phyloP scores from a whole-genome alignment of 2,329 filamentous ascomycete species.

The Tolypocladium guangdongense region DNA sequence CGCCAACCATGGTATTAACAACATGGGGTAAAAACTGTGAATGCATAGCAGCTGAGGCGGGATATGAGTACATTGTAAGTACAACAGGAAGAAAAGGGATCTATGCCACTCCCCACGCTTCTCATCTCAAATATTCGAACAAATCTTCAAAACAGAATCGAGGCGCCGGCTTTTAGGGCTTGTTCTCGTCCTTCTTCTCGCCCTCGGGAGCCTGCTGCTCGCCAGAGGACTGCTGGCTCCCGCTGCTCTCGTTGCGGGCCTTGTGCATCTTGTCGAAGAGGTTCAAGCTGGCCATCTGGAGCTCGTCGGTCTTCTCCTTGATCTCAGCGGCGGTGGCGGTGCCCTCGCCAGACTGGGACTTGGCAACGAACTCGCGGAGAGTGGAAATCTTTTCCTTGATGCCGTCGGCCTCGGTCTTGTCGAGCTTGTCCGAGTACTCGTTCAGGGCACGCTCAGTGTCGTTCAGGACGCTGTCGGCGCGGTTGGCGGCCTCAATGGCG shows the following conservation, averaged over 20 bases:
- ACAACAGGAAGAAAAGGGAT: slow-evolving; percentile 23
- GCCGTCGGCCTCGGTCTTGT: slow-evolving; percentile 88
- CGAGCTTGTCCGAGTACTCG: slow-evolving; percentile 90
- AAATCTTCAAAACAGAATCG: slow-evolving; percentile 10
- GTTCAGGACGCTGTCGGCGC: slow-evolving; percentile 89
- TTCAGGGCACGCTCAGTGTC: slow-evolving; percentile 97
- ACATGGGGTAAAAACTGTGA: slow-evolving; percentile 32
- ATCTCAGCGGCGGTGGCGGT: slow-evolving; percentile 79
- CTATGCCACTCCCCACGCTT: slow-evolving; percentile 23
- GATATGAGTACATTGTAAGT: slow-evolving; percentile 44
- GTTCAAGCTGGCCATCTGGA: slow-evolving; percentile 89
- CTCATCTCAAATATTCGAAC: slow-evolving; percentile 18
- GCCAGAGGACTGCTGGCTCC: slow-evolving; percentile 37
- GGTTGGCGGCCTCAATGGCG: slow-evolving; percentile 93
- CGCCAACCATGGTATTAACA: slow-evolving; percentile 35
- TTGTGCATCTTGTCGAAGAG: slow-evolving; percentile 99
- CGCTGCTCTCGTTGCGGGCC: slow-evolving; percentile 60
- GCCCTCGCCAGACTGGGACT: slow-evolving; percentile 89
- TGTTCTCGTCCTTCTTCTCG: slow-evolving; percentile 68
- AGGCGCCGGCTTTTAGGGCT: slow-evolving; percentile 39
- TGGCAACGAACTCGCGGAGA: slow-evolving; percentile 82
- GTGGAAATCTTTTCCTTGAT: slow-evolving; percentile 87
- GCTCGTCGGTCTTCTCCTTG: slow-evolving; percentile 97
- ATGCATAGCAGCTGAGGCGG: slow-evolving; percentile 23
- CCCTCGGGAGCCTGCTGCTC: slow-evolving; percentile 47